phyloP scores from a whole-genome alignment of 2,329 filamentous ascomycete species.

The Falciphora oryzae region DNA sequence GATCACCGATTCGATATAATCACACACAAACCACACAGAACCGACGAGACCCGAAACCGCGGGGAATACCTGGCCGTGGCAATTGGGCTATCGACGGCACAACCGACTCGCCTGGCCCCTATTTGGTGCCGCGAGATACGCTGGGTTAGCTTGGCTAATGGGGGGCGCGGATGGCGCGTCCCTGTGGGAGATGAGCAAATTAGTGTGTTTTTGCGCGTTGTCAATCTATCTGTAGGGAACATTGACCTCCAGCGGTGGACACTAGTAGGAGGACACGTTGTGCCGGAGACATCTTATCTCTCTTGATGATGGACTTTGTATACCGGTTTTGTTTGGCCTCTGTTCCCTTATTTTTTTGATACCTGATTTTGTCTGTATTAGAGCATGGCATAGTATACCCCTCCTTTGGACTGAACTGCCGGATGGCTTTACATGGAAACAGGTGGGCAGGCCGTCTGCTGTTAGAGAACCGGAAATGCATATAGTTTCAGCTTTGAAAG shows the following conservation, averaged over 20 bases:
- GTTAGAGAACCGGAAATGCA: slow-evolving; percentile 3
- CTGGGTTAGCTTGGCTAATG: not conserved
- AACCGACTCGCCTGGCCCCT: not conserved
- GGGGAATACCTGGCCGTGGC: not conserved
- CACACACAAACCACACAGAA: not conserved
- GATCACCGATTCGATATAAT: not conserved
- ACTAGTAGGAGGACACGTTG: not conserved
- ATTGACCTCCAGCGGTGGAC: not conserved
- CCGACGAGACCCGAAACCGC: not conserved
- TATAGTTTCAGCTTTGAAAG: not conserved
- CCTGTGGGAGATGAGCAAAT: not conserved
- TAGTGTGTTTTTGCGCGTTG: not conserved
- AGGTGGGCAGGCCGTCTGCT: not conserved
- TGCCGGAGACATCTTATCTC: not conserved
- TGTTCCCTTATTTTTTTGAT: slow-evolving; percentile 11
- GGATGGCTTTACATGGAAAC: not conserved
- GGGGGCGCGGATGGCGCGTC: not conserved
- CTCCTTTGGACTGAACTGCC: slow-evolving; percentile 5
- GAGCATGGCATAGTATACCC: slow-evolving; percentile 10
- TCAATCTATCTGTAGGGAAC: not conserved
- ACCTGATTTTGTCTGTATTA: slow-evolving; percentile 1
- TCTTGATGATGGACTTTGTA: slow-evolving; percentile 7
- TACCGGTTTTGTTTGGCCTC: slow-evolving; percentile 7
- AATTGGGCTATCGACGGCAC: not conserved
- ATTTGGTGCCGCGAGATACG: not conserved